Evolutionary conservation across 768 basidiomycete species (phyloP), one percentile per base, ranked within the genome.

Genomic region (Boletellus emodensis): DNA sequence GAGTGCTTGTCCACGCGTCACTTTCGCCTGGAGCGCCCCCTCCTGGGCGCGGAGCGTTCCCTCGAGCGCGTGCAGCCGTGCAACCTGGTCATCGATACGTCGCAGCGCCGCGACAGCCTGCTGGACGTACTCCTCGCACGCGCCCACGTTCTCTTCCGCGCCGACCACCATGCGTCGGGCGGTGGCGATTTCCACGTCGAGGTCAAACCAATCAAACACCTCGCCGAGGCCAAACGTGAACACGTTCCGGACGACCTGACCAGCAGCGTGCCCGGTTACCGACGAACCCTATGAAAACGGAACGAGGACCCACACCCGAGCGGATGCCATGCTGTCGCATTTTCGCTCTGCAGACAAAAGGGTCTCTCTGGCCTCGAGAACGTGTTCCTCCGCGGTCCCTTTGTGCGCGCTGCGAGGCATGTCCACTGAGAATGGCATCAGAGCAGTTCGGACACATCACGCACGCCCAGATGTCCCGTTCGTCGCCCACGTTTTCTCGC

Each of bases 211-310:
- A 26, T 58, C 57, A 10, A 58, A 58, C 17, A 36, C 39, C 14
- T 58, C 56, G 5, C 57, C 57, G 8, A 58, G 18, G 30, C 57
- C 57, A 35, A 58, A 17, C 12, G 57, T 58, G 18, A 58, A 9
- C 5, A 57, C 1, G 26, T 58, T 58, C 4, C 55, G 56, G 3
- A 58, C 47, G 32, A 49, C 44, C 57, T 58, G 28, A 22, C n/a
- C n/a, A n/a, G n/a, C 26, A 28, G 26, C 4, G 26, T 28, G 26
- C 26, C 4, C 26, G 8, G 26, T 28, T 28, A 28, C 26, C 4
- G 8, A 28, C 4, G 26, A 4, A 8, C 8, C 8, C 26, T 8
- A 28, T 28, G 8, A 28, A 28, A 4, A 28, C 26, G 26, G 4
- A 8, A 28, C 8, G 8, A 7, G 38, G 11, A 45, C 5, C 14